Evolutionary conservation across 768 basidiomycete genomes (phyloP).

Genomic region (Leccinum arenicola): DNA sequence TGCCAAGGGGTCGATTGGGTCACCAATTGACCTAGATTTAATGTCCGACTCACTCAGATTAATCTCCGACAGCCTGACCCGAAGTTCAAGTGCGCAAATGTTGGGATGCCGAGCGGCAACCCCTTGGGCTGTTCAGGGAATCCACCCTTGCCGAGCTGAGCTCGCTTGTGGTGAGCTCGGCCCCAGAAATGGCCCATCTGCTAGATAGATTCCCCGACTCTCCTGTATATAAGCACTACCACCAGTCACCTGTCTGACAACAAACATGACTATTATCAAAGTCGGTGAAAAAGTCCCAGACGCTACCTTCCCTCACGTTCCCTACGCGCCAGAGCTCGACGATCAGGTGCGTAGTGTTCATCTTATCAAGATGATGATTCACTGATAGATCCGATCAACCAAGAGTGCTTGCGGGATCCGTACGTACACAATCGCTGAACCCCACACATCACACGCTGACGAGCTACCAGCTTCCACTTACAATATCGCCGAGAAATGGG

Average conservation of each 20-base stretch:
- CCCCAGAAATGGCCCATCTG: too few species aligned
- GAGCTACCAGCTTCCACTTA: constrained; percentile 45
- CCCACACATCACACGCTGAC: neutral
- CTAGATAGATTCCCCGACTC: neutral
- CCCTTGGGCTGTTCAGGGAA: too few species aligned
- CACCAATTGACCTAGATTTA: too few species aligned
- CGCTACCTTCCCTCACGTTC: constrained; percentile 49
- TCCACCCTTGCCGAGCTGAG: too few species aligned
- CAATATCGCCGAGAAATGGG: constrained; percentile 58
- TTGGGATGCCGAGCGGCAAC: too few species aligned
- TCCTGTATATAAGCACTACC: neutral
- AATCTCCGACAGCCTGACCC: too few species aligned
- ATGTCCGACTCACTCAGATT: too few species aligned
- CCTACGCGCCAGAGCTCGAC: constrained; percentile 61
- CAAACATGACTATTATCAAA: constrained; percentile 39
- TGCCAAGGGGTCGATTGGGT: too few species aligned
- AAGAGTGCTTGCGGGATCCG: constrained; percentile 64
- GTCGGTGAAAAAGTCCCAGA: constrained; percentile 52
- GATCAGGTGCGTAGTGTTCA: constrained; percentile 42
- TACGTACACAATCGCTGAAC: constrained; percentile 35
- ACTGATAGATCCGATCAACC: neutral
- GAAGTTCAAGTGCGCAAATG: too few species aligned
- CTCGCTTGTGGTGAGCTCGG: too few species aligned
- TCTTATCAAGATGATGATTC: constrained; percentile 6
- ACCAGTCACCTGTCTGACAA: neutral